Evolutionary conservation across 192 early-diverging fungal genomes (phyloP).

Genomic region (Podila minutissima): DNA sequence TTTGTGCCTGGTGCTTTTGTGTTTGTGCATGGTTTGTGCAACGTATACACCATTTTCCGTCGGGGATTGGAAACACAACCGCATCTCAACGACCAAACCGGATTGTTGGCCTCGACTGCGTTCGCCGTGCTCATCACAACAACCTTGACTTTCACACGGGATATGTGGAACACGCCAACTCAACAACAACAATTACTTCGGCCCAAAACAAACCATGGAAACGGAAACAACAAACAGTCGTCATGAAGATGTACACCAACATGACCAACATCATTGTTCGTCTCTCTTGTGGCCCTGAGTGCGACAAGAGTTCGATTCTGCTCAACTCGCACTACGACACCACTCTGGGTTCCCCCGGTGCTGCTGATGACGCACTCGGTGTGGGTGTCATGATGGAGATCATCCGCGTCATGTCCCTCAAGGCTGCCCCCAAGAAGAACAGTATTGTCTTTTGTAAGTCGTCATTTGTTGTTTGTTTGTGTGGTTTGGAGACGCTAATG

Average conservation of each 20-base stretch:
- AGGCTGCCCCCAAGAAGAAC: conserved; percentile 56
- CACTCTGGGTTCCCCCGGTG: conserved; percentile 66
- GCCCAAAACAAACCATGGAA: not conserved
- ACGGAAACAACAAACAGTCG: conserved; percentile 43
- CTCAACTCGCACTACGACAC: conserved; percentile 80
- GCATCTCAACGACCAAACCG: too few species aligned
- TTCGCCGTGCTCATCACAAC: too few species aligned
- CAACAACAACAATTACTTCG: not conserved
- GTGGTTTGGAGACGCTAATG: too few species aligned
- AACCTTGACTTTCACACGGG: too few species aligned
- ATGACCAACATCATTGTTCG: conserved; percentile 78
- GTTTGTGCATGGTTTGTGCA: too few species aligned
- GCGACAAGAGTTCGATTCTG: conserved; percentile 71
- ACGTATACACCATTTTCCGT: too few species aligned
- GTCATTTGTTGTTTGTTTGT: not conserved
- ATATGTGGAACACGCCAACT: too few species aligned
- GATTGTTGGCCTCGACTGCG: too few species aligned
- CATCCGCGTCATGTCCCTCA: conserved; percentile 60
- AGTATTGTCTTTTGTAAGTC: conserved; percentile 66
- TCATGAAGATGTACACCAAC: conserved; percentile 75
- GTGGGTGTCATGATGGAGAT: conserved; percentile 79
- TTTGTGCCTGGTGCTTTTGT: too few species aligned
- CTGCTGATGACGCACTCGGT: conserved; percentile 75
- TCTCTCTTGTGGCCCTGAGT: conserved; percentile 73
- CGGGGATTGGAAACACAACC: too few species aligned